Base-by-base conservation (phyloP, 2,329 filamentous ascomycete genomes). In the Aureobasidium musti region DNA sequence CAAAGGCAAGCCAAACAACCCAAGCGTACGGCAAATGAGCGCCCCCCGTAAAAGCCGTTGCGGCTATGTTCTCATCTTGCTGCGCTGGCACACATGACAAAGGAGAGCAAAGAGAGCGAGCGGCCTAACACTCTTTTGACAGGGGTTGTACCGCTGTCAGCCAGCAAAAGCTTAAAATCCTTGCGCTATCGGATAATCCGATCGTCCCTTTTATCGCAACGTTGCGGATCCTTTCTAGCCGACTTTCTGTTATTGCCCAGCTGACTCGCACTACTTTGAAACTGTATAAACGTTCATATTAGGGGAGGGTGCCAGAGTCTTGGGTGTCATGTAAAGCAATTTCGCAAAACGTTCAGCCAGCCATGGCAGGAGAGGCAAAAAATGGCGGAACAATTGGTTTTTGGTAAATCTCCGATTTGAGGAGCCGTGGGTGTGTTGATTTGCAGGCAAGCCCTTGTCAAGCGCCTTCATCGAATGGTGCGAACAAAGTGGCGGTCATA, bases 61-160 rank as follows among this genome's bases (percentile, higher is more conserved):
- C 35, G 35, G 35, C 33, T 35, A 33, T 33, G 30, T 33, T 4
- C 35, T 39, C 14, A 14, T 39, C 35, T 39, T 39, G 35, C 17
- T 39, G 35, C 13, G 35, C 5, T 39, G 35, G 35, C 35, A 39
- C 30, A 30, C 4, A 30, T 30, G 33, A 35, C 33, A 35, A 35
- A 39, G 13, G 35, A 39, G 35, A 39, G 10, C 33, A 35, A 2
- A 10, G 33, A 6, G 10, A 35, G n/a, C n/a, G 17, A 17, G 13
- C 35, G 3, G 35, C 13, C 13, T 39, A 39, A 39, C 4, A 39
- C 35, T 17, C 13, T 5, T 39, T 54, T 56, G 52, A 56, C 52
- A 56, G 35, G 52, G 52, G 52, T n/a, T n/a, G n/a, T 23, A n/a
- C 39, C 23, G 39, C n/a, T 56, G 53, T 41, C 53, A 56, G 53